phyloP scores from a whole-genome alignment of 2,329 filamentous ascomycete genomes.

The Cordyceps militaris region DNA sequence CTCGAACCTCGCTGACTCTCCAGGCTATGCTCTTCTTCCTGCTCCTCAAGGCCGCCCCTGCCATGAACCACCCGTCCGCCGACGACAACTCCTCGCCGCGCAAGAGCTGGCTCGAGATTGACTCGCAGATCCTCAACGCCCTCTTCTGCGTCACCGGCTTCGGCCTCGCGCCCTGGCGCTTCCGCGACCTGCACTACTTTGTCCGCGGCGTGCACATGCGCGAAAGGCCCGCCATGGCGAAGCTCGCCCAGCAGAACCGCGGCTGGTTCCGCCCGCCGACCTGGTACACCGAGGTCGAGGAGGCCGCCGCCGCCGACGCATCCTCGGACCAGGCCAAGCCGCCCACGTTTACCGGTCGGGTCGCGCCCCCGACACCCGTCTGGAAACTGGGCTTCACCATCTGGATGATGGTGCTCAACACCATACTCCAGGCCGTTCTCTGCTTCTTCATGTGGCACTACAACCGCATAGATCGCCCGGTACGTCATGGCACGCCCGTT shows the following conservation, averaged over 20 bases:
- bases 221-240: constrained; percentile 17
- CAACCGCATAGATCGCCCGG: constrained; percentile 20
- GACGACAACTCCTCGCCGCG: constrained; percentile 17
- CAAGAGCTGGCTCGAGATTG: constrained; percentile 31
- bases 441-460: constrained; percentile 22
- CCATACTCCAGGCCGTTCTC: constrained; percentile 19
- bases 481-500: constrained; percentile 13
- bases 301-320: constrained; percentile 10
- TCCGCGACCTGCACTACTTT: constrained; percentile 18
- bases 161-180: constrained; percentile 68
- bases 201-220: constrained; percentile 17
- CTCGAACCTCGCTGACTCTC: neutral
- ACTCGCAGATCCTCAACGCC: constrained; percentile 62
- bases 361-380: constrained; percentile 18
- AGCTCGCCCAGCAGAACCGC: constrained; percentile 11
- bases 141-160: constrained; percentile 78
- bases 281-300: constrained; percentile 13
- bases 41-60: constrained; percentile 2
- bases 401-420: constrained; percentile 22
- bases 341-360: constrained; percentile 17
- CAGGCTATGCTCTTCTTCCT: constrained; percentile 12
- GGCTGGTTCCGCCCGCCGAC: constrained; percentile 23
- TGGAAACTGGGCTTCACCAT: constrained; percentile 21
- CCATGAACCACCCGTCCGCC: constrained; percentile 17
- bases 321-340: constrained; percentile 12